Conservation (phyloP, 495 filamentous ascomycete genomes). For the Oleoguttula mirabilis region DNA sequence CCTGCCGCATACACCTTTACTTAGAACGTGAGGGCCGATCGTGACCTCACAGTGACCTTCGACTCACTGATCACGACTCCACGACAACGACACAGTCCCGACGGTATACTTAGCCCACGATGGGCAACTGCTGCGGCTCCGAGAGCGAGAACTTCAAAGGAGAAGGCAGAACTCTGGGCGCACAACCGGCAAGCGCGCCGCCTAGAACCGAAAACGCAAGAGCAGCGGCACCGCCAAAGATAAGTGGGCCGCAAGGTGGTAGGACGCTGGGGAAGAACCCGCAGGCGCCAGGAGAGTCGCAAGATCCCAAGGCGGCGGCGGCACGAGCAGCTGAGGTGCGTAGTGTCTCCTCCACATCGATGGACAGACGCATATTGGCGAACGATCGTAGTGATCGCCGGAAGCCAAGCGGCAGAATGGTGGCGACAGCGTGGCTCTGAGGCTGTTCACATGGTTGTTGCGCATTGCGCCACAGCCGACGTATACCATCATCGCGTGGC, state of each 20-base stretch:
- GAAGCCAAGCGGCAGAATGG: constrained; percentile 6
- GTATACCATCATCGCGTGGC: no score
- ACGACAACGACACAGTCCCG: no score
- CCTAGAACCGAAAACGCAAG: constrained; percentile 9
- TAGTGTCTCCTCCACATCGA: constrained; percentile 8
- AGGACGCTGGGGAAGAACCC: constrained; percentile 10
- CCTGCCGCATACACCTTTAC: no score
- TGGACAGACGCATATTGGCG: no score
- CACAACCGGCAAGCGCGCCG: constrained; percentile 7
- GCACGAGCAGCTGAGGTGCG: constrained; percentile 24
- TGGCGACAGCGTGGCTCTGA: constrained; percentile 16
- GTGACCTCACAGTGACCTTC: no score
- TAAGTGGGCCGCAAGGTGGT: constrained; percentile 10
- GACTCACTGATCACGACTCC: no score
- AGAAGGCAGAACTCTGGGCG: constrained; percentile 19
- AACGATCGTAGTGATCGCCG: no score
- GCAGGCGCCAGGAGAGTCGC: constrained; percentile 5
- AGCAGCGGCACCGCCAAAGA: constrained; percentile 10
- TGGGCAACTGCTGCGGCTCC: constrained; percentile 22
- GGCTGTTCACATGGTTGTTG: not conserved
- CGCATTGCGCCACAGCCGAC: no score
- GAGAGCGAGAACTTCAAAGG: constrained; percentile 16
- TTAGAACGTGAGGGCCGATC: no score
- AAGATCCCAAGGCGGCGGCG: constrained; percentile 16
- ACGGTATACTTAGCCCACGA: constrained; percentile 7